phyloP scores from a whole-genome alignment of 257 asterid genomes.

The Cynanchum wilfordii region DNA sequence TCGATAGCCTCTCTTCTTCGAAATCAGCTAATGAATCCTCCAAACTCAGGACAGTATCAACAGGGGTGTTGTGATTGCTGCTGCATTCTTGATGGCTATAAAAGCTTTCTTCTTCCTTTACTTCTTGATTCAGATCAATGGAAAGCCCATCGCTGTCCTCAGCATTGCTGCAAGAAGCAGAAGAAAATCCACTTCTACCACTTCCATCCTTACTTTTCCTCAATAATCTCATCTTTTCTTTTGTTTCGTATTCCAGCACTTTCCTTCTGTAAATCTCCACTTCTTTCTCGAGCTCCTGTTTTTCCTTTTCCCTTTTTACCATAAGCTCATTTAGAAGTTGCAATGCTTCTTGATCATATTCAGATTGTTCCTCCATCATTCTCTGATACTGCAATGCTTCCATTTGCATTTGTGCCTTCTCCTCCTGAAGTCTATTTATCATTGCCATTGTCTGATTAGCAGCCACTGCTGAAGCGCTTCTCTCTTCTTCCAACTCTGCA shows the following conservation, averaged over 20 bases:
- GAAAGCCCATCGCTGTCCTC: constrained; percentile 85
- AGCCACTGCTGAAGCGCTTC: constrained; percentile 95
- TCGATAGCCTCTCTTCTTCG: constrained; percentile 81
- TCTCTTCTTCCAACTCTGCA: constrained; percentile 81
- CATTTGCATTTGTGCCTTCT: constrained; percentile 96
- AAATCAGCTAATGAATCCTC: constrained; percentile 83
- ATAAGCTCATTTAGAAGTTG: constrained; percentile 85
- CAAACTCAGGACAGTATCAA: constrained; percentile 55
- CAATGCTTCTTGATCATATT: constrained; percentile 96
- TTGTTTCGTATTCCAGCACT: constrained; percentile 56
- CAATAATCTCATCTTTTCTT: constrained; percentile 47
- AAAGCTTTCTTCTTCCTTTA: constrained; percentile 51
- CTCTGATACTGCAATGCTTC: constrained; percentile 97
- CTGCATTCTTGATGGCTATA: constrained; percentile 32
- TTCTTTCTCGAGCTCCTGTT: constrained; percentile 72
- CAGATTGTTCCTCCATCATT: constrained; percentile 99
- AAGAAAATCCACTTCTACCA: constrained; percentile 57
- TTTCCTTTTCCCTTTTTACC: constrained; percentile 92
- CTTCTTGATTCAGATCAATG: constrained; percentile 64
- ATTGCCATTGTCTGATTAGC: constrained; percentile 97
- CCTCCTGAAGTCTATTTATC: constrained; percentile 96
- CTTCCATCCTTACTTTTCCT: constrained; percentile 57
- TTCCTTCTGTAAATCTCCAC: constrained; percentile 55
- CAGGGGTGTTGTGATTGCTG: constrained; percentile 49
- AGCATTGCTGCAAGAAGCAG: constrained; percentile 69